These are phyloP conservation scores for Colletotrichum tanaceti DNA, from an alignment of 2,329 filamentous ascomycete species.

Conservation along the genomic window DNA sequence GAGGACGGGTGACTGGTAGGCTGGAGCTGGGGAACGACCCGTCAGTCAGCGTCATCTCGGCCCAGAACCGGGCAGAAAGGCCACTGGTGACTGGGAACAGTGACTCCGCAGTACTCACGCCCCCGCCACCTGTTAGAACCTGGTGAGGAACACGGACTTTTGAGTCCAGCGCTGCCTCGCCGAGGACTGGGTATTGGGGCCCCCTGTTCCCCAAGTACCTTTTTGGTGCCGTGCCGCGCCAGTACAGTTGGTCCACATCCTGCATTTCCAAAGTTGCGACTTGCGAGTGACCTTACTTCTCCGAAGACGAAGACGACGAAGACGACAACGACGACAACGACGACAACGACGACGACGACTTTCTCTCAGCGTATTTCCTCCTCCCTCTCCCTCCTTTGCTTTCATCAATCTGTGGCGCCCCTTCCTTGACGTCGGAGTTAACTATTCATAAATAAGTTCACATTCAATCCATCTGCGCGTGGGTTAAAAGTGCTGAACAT, in stretches of 20 bases:
- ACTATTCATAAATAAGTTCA: neutral
- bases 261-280: constrained; percentile 5
- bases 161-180: neutral
- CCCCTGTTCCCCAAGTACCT: constrained; percentile 12
- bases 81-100: constrained; percentile 7
- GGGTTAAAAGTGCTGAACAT: neutral
- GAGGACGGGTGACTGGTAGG: neutral
- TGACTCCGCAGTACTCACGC: constrained; percentile 34
- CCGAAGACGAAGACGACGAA: constrained; percentile 14
- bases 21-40: constrained; percentile 32
- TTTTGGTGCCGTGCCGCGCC: constrained; percentile 18
- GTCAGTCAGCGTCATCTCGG: constrained; percentile 35
- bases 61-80: constrained; percentile 16
- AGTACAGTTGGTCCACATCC: neutral
- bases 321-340: constrained; percentile 23
- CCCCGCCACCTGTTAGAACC: constrained; percentile 36
- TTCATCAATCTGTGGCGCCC: neutral
- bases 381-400: constrained; percentile 4
- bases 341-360: constrained; percentile 17
- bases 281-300: constrained; percentile 8
- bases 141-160: neutral
- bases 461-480: neutral
- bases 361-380: constrained; percentile 18
- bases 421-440: neutral
- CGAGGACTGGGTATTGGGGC: neutral